phyloP scores from a whole-genome alignment of 139 green algal genomes.

The Zygnema cylindricum region DNA sequence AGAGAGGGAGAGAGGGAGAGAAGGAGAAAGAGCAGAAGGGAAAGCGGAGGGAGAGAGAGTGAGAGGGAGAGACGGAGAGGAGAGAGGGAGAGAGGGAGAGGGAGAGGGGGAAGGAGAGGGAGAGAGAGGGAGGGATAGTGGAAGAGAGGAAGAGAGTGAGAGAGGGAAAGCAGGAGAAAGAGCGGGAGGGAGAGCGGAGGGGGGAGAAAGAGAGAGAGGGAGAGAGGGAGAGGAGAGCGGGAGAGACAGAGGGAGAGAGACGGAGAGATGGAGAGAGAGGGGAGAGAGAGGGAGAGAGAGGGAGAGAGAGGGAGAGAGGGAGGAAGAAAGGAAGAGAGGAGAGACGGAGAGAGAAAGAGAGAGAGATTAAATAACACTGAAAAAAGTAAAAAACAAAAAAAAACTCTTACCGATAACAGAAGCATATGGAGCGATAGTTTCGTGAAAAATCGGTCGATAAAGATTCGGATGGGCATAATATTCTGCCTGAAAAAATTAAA shows the following conservation, averaged over 20 bases:
- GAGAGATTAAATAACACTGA: background rate
- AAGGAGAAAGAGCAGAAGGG: background rate
- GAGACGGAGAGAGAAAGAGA: background rate
- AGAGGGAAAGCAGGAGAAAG: too few relatives aligned
- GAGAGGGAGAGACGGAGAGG: background rate
- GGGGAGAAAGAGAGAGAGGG: too few relatives aligned
- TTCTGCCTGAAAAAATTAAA: conserved; percentile 39
- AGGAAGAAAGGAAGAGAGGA: background rate
- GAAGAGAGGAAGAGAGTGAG: too few relatives aligned
- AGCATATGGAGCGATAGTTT: conserved; percentile 49
- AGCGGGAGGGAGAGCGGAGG: too few relatives aligned
- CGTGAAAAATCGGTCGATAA: conserved; percentile 48
- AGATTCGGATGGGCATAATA: conserved; percentile 45
- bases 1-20: too few relatives aligned
- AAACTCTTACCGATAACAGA: conserved; percentile 27
- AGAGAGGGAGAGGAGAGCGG: too few relatives aligned
- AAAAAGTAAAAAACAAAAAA: background rate
- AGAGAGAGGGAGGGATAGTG: too few relatives aligned
- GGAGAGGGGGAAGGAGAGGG: background rate
- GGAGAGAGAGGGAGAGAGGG: too few relatives aligned
- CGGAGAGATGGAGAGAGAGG: too few relatives aligned
- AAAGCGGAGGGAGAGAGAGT: background rate
- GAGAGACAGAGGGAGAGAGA: too few relatives aligned
- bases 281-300: too few relatives aligned
- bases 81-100: background rate